phyloP scores from a whole-genome alignment of 176 grass and related monocot genomes.

The Calamus simplicifolius region DNA sequence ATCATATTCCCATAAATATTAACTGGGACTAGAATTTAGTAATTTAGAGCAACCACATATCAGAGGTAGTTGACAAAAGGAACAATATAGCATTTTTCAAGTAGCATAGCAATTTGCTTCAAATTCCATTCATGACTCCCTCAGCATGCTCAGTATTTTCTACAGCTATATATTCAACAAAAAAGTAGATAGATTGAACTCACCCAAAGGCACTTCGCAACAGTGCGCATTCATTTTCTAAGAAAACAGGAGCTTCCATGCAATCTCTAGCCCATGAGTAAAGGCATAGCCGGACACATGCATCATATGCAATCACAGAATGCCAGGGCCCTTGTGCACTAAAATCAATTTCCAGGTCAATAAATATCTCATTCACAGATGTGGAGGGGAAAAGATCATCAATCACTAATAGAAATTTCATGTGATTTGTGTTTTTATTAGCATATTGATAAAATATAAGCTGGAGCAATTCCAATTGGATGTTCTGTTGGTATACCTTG shows the following conservation, averaged over 20 bases:
- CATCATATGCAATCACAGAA: constrained; percentile 98
- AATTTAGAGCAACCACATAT: too few species aligned
- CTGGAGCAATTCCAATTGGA: constrained; percentile 10
- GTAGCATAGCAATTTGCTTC: too few species aligned
- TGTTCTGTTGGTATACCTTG: constrained; percentile 44
- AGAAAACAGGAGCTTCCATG: constrained; percentile 94
- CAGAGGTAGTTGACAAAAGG: too few species aligned
- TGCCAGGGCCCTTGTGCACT: constrained; percentile 96
- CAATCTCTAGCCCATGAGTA: constrained; percentile 96
- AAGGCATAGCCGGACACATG: constrained; percentile 88
- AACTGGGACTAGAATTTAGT: too few species aligned
- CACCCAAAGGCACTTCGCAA: constrained; percentile 86
- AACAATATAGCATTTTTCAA: too few species aligned
- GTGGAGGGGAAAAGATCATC: neutral
- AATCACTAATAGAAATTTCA: too few species aligned
- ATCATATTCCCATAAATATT: too few species aligned
- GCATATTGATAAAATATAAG: too few species aligned
- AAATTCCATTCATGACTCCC: too few species aligned
- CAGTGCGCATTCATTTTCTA: constrained; percentile 87
- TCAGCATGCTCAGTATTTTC: too few species aligned
- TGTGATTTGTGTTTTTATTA: too few species aligned
- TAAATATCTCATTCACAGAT: constrained; percentile 20
- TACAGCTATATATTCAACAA: too few species aligned
- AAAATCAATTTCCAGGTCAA: constrained; percentile 22
- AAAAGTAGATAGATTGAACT: constrained; percentile 8